phyloP scores from a whole-genome alignment of 352 stramenopile genomes.

The Phytophthora syringae region DNA sequence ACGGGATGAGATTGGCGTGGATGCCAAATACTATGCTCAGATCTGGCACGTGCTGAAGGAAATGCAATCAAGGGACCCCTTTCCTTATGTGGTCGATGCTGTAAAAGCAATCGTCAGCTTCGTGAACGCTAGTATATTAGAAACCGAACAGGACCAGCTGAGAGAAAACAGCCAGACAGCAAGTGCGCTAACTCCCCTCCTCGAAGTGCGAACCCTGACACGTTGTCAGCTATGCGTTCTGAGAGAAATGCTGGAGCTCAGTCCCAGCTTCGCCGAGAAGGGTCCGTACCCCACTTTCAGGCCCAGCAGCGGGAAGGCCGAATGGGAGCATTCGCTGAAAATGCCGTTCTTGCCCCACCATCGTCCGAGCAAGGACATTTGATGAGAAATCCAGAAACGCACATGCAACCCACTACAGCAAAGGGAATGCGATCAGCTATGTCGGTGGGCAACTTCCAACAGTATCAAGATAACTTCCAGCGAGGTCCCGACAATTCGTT shows the following conservation, averaged over 20 bases:
- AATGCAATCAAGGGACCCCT: constrained; percentile 89
- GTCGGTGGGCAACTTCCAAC: constrained; percentile 81
- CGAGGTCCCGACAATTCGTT: constrained; percentile 18
- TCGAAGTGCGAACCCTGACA: constrained; percentile 31
- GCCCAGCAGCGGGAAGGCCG: constrained; percentile 23
- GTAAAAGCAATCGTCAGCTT: constrained; percentile 73
- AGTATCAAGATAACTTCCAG: constrained; percentile 64
- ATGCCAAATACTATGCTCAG: constrained; percentile 83
- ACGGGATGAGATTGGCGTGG: constrained; percentile 50
- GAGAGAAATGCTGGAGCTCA: constrained; percentile 24
- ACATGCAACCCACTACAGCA: constrained; percentile 15
- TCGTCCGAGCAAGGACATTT: constrained; percentile 27
- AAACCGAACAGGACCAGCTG: constrained; percentile 59
- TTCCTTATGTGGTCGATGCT: constrained; percentile 70
- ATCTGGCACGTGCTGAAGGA: constrained; percentile 88
- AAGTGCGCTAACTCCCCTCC: constrained; percentile 31
- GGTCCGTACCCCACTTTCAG: constrained; percentile 37
- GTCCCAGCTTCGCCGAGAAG: constrained; percentile 47
- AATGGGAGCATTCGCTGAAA: constrained; percentile 15
- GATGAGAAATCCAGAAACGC: constrained; percentile 27
- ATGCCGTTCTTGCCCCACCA: constrained; percentile 5
- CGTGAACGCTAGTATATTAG: constrained; percentile 65
- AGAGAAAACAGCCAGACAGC: constrained; percentile 39
- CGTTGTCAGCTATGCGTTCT: constrained; percentile 3
- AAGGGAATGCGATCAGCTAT: constrained; percentile 60